These are phyloP conservation scores for Leptoxyphium fumago DNA, from an alignment of 2,329 filamentous ascomycete genomes.

Conservation along the genomic window DNA sequence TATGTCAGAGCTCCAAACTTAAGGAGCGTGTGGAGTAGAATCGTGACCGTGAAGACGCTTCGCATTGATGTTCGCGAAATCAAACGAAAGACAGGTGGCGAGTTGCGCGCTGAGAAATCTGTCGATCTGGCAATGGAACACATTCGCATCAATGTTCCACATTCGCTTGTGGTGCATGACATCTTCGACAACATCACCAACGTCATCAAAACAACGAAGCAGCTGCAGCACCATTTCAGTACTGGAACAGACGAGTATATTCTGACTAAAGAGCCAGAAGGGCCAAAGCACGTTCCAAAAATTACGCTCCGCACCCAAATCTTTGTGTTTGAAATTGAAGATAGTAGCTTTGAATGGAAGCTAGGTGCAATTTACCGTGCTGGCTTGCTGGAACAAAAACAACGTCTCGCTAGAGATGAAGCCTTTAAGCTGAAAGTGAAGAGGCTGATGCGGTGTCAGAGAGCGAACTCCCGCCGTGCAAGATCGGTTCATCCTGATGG, in stretches of 20 bases:
- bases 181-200: conserved; percentile 93
- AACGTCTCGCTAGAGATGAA: conserved; percentile 76
- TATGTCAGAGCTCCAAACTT: conserved; percentile 80
- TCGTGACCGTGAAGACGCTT: conserved; percentile 69
- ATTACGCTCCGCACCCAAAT: conserved; percentile 69
- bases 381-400: conserved; percentile 76
- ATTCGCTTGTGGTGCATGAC: conserved; percentile 76
- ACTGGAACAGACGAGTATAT: conserved; percentile 82
- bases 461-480: conserved; percentile 37
- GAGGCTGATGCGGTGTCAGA: conserved; percentile 53
- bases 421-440: conserved; percentile 80
- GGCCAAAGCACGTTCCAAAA: conserved; percentile 73
- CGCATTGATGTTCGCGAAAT: conserved; percentile 69
- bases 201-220: conserved; percentile 69
- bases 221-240: conserved; percentile 84
- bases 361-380: conserved; percentile 84
- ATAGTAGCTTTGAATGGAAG: conserved; percentile 96
- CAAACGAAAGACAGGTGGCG: conserved; percentile 48
- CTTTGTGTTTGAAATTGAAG: conserved; percentile 82
- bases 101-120: conserved; percentile 56
- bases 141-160: conserved; percentile 74
- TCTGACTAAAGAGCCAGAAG: conserved; percentile 69
- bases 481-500: conserved; percentile 35
- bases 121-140: conserved; percentile 77
- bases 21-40: conserved; percentile 67